Conservation (phyloP, 2,329 filamentous ascomycete species). For the Paecilomyces fulvus region DNA sequence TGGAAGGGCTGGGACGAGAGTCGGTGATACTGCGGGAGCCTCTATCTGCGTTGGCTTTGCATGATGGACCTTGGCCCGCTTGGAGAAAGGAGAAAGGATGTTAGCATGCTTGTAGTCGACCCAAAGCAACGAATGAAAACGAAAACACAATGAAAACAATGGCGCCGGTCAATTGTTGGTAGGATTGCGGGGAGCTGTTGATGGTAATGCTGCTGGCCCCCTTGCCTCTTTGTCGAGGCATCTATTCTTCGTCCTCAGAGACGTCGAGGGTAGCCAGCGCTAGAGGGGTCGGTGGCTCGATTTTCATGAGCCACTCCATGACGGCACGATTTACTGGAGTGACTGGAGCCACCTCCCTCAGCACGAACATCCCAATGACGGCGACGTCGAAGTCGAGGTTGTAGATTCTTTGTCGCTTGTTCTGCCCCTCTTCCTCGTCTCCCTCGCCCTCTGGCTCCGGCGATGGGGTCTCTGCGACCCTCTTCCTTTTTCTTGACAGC, state of each 20-base stretch:
- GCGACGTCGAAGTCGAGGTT: neutral
- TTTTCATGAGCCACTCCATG: neutral
- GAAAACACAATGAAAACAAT: neutral
- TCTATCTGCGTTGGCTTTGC: conserved; percentile 53
- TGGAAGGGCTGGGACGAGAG: conserved; percentile 77
- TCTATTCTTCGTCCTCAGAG: neutral
- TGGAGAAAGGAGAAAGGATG: conserved; percentile 23
- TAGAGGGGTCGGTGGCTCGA: neutral
- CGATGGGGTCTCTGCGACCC: neutral
- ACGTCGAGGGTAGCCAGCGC: neutral
- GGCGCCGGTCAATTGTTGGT: neutral
- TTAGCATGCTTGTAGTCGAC: conserved; percentile 8
- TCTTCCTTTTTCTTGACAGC: neutral
- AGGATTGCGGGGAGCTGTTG: neutral
- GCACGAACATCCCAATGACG: neutral
- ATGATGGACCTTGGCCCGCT: conserved; percentile 69
- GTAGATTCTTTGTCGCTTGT: neutral
- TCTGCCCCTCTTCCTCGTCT: neutral
- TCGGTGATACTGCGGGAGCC: conserved; percentile 64
- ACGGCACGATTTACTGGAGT: neutral
- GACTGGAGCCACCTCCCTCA: neutral
- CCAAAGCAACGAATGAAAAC: neutral
- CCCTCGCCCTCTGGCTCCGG: neutral
- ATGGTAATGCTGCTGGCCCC: neutral
- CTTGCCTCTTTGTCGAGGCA: neutral